These are phyloP conservation scores for Bonnemaisonia californica DNA, from an alignment of 31 red algal species.

Conservation along the genomic window DNA sequence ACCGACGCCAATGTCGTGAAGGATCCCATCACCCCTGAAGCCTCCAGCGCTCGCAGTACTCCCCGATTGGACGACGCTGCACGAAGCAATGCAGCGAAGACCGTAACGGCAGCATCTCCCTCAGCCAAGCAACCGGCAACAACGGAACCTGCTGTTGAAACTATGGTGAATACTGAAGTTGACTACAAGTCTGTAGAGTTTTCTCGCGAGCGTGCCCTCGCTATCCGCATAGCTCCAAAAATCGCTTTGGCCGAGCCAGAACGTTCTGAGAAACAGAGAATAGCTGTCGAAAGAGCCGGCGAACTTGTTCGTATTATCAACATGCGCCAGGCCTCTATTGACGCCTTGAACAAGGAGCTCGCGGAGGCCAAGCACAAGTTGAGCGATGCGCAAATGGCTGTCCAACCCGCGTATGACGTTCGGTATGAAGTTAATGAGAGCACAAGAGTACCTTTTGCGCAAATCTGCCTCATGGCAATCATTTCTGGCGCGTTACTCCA, in stretches of 20 bases:
- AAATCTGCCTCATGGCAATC: constrained; percentile 63
- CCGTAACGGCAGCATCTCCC: not conserved
- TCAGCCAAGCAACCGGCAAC: too few species aligned
- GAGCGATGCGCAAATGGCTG: constrained; percentile 67
- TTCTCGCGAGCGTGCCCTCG: constrained; percentile 32
- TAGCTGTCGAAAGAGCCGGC: constrained; percentile 67
- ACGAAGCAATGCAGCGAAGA: too few species aligned
- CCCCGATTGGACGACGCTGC: too few species aligned
- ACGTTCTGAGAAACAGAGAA: constrained; percentile 26
- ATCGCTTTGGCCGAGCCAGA: constrained; percentile 19
- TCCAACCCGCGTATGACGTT: constrained; percentile 66
- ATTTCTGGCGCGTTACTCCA: constrained; percentile 55
- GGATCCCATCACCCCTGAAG: too few species aligned
- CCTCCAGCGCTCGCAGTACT: too few species aligned
- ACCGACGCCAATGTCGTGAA: too few species aligned
- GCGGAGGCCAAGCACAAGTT: constrained; percentile 56
- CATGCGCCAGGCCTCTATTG: constrained; percentile 37
- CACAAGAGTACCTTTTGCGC: constrained; percentile 52
- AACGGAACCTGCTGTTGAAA: not conserved
- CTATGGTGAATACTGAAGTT: constrained; percentile 9
- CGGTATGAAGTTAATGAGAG: constrained; percentile 56
- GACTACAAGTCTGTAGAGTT: constrained; percentile 49
- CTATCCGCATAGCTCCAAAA: constrained; percentile 44
- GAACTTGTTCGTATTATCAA: constrained; percentile 46
- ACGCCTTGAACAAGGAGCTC: constrained; percentile 27